Evolutionary conservation across 192 early-diverging fungal species (phyloP), one percentile per base, ranked within the genome.

Genomic region (Coemansia sp.): DNA sequence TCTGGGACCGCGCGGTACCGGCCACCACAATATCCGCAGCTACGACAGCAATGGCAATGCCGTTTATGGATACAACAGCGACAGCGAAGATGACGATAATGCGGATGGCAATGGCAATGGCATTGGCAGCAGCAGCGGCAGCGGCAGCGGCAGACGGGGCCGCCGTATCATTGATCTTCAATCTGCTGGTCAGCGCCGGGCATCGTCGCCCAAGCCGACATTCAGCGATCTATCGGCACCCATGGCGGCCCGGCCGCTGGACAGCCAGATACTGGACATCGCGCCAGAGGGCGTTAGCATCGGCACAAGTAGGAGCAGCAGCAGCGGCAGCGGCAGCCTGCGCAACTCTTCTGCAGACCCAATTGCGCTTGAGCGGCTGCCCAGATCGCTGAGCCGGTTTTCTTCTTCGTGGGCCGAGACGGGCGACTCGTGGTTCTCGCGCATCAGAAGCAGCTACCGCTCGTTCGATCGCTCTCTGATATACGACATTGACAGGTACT

Each of bases 391-490:
- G 23, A 51, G 67, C 28, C 66, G 64, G 25, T 54, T 69, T 25
- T 59, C 69, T 8, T 69, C 75, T 13, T 68, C 75, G 22, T 66
- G 69, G 75, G 68, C 62, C 50, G 67, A 78, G 51, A 32, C 66
- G 7, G 61, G 67, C 47, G 64, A 68, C 35, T 66, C 66, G 4
- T 78, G 75, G 75, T 6, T 72, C 23, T 34, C 69, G 29, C 69
- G 75, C 6, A 78, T 78, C 52, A 64, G 62, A 22, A 64, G 42
- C 70, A 72, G 70, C 66, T 78, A 72, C 60, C 61, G 61, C 5
- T 78, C 75, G 13, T 49, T 78, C 23, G 75, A 78, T 25, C 69
- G 75, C 29, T 78, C 75, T 28, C 60, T 78, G 46, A 65, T 78
- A 9, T 69, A 69, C 45, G 75, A 78, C 52, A 45, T 78, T 48